Evolutionary conservation across 345 rosid species (phyloP).

Genomic region (Citrus mangshanensis): DNA sequence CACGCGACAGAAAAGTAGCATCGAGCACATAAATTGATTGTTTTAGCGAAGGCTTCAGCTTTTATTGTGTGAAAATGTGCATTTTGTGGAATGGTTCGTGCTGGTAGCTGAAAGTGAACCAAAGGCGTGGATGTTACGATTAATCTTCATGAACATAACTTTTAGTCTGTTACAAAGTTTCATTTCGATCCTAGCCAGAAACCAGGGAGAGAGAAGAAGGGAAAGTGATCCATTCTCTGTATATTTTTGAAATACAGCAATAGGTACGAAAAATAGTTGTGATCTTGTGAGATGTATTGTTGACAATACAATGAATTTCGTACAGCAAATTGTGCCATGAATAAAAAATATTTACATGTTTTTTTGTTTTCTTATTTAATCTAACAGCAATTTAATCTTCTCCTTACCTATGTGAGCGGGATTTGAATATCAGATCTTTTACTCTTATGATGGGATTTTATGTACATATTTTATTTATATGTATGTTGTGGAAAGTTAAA

Average conservation of each 20-base stretch:
- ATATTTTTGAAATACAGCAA: neutral
- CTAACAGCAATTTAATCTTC: neutral
- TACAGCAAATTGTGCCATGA: neutral
- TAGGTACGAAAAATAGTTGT: neutral
- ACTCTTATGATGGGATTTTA: too few relatives aligned
- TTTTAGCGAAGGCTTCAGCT: neutral
- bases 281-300: neutral
- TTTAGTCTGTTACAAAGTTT: neutral
- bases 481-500: too few relatives aligned
- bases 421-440: neutral
- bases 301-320: neutral
- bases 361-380: too few relatives aligned
- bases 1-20: conserved; percentile 23
- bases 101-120: neutral
- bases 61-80: neutral
- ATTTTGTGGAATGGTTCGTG: neutral
- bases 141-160: neutral
- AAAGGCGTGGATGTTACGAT: neutral
- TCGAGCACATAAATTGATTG: conserved; percentile 12
- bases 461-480: too few relatives aligned
- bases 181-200: neutral
- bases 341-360: neutral
- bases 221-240: neutral
- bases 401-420: neutral
- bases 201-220: neutral